Evolutionary conservation across 2,329 filamentous ascomycete genomes (phyloP).

Genomic region (Arthrobotrys musiformis): DNA sequence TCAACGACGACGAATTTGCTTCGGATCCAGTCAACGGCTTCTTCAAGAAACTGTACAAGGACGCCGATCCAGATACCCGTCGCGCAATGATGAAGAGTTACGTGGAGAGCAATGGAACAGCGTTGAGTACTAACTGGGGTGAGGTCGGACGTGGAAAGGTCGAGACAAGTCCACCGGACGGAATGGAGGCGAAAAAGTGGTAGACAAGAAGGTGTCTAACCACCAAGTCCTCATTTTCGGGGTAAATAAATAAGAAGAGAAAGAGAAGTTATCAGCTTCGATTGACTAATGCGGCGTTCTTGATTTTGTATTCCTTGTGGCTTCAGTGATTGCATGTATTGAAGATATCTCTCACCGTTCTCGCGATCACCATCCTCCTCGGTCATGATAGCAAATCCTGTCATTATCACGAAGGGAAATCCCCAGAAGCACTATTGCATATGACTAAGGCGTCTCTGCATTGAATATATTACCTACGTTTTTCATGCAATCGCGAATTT

Average conservation of each 20-base stretch:
- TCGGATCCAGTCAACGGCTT: conserved; percentile 79
- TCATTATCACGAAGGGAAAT: not conserved
- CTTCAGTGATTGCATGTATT: not conserved
- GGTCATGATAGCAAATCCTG: not conserved
- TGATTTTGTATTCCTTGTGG: not conserved
- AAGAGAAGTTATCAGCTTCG: not conserved
- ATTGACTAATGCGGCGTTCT: conserved; percentile 10
- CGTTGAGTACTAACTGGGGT: conserved; percentile 89
- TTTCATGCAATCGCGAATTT: not conserved
- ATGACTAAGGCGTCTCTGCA: not conserved
- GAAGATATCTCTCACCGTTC: not conserved
- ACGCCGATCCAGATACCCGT: conserved; percentile 79
- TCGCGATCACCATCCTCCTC: not conserved
- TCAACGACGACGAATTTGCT: conserved; percentile 69
- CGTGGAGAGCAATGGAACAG: conserved; percentile 90
- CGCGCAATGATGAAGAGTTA: conserved; percentile 99
- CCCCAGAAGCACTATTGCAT: not conserved
- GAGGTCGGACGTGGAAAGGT: conserved; percentile 80
- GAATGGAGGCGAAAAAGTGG: conserved; percentile 81
- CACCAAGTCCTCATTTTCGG: not conserved
- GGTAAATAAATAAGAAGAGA: not conserved
- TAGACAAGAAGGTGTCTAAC: conserved; percentile 71
- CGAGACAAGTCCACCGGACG: conserved; percentile 78
- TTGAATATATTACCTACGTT: not conserved
- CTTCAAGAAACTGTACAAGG: conserved; percentile 89